These are phyloP conservation scores for Pezicula neosporulosa DNA, from an alignment of 2,329 filamentous ascomycete genomes.

Conservation along the genomic window DNA sequence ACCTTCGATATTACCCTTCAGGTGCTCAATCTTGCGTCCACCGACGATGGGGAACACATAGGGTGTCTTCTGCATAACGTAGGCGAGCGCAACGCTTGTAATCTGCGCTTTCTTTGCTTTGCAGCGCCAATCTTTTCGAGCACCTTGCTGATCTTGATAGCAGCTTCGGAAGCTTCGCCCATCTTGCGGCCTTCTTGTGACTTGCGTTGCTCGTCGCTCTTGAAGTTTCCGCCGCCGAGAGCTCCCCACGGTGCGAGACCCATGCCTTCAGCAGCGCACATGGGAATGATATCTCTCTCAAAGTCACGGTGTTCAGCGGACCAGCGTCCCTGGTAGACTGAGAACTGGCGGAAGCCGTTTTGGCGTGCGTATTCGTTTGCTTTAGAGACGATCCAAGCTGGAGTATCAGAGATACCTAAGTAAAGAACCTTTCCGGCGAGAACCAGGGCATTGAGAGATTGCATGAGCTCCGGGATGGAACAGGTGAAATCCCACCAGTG, in stretches of 20 bases:
- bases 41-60: constrained; percentile 74
- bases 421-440: constrained; percentile 61
- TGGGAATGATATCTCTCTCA: constrained; percentile 57
- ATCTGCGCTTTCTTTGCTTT: constrained; percentile 54
- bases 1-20: constrained; percentile 67
- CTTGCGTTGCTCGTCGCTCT: constrained; percentile 42
- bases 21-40: constrained; percentile 64
- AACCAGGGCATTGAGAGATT: constrained; percentile 60
- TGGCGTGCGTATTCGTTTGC: constrained; percentile 67
- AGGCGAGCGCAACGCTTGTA: constrained; percentile 66
- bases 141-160: constrained; percentile 49
- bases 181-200: constrained; percentile 32
- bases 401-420: constrained; percentile 64
- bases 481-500: constrained; percentile 70
- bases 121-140: constrained; percentile 57
- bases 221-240: constrained; percentile 46
- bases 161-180: constrained; percentile 40
- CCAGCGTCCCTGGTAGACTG: constrained; percentile 66
- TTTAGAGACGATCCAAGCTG: constrained; percentile 66
- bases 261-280: constrained; percentile 56
- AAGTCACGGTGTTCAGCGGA: constrained; percentile 61
- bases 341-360: constrained; percentile 68
- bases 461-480: constrained; percentile 65
- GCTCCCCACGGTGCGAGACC: constrained; percentile 53
- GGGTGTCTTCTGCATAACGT: constrained; percentile 68